Percentiles rank a stretch among this genome's conserved stretches.
Conservation (phyloP, 352 stramenopile genomes). For the Phytopythium chamaehyphon region DNA sequence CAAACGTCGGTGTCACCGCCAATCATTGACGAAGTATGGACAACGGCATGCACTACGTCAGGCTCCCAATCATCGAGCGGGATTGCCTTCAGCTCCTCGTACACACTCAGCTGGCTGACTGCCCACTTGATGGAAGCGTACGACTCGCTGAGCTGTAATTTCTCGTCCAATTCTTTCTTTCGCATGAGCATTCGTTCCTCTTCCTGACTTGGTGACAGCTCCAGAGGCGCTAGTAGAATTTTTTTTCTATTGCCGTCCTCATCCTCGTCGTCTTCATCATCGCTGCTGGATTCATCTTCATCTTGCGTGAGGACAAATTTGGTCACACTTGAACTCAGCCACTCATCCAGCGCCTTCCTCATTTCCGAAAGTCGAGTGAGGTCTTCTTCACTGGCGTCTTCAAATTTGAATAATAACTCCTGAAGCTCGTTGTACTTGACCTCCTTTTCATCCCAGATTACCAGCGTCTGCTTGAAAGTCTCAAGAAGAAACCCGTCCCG, state of each 20-base stretch:
- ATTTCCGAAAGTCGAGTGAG: background rate
- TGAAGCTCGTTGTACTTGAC: constrained; percentile 5
- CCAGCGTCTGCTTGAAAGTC: constrained; percentile 19
- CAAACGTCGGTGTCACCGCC: constrained; percentile 4
- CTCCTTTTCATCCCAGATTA: constrained; percentile 9
- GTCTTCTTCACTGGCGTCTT: background rate
- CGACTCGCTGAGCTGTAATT: constrained; percentile 8
- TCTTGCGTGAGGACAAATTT: constrained; percentile 11
- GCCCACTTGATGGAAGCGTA: constrained; percentile 17
- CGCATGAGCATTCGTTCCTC: background rate
- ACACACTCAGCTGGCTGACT: constrained; percentile 17
- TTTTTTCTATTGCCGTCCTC: constrained; percentile 3
- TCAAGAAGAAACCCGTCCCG: constrained; percentile 18
- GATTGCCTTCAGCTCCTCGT: constrained; percentile 12
- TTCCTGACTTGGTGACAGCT: background rate
- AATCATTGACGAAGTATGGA: background rate
- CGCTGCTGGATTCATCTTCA: constrained; percentile 12
- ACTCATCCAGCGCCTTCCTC: constrained; percentile 13
- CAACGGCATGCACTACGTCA: background rate
- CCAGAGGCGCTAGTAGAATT: background rate
- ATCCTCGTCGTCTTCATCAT: constrained; percentile 11
- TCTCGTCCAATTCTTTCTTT: constrained; percentile 3
- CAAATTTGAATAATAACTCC: constrained; percentile 6
- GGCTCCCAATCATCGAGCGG: constrained; percentile 13
- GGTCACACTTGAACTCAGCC: constrained; percentile 15